phyloP scores from a whole-genome alignment of 1,139 yeast species.

The Taphrina wiesneri region DNA sequence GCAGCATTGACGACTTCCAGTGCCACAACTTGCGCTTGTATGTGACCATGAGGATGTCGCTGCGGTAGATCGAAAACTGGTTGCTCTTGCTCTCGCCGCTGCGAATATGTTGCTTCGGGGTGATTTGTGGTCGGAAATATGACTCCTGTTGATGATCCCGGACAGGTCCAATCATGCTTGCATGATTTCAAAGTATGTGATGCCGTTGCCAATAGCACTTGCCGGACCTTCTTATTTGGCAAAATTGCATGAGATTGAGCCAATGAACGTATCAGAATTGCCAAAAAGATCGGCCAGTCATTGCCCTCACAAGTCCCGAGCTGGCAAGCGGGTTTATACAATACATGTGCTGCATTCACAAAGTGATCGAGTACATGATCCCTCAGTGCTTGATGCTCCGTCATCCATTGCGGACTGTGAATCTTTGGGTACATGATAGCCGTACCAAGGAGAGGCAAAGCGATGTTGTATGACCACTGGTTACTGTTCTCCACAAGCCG shows the following conservation, averaged over 20 bases:
- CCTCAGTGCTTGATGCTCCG: background rate
- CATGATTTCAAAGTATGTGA: background rate
- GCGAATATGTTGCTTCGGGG: background rate
- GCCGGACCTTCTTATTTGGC: background rate
- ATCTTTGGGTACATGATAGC: background rate
- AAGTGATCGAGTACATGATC: background rate
- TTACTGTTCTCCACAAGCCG: background rate
- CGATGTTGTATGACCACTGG: constrained; percentile 5
- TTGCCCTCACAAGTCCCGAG: background rate
- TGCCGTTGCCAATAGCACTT: background rate
- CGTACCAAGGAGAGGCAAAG: background rate
- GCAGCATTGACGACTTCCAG: background rate
- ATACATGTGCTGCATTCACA: background rate
- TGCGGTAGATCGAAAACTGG: background rate
- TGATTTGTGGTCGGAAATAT: too few relatives aligned
- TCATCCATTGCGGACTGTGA: background rate
- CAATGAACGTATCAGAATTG: background rate
- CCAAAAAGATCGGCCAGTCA: background rate
- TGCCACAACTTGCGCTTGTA: background rate
- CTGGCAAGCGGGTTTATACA: background rate
- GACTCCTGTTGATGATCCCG: background rate
- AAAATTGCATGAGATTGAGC: background rate
- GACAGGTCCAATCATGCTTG: background rate
- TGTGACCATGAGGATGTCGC: background rate
- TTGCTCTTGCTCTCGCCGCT: background rate